Evolutionary conservation across 352 stramenopile species (phyloP), one percentile per base, ranked within the genome.

Genomic region (Bremia lactucae): DNA sequence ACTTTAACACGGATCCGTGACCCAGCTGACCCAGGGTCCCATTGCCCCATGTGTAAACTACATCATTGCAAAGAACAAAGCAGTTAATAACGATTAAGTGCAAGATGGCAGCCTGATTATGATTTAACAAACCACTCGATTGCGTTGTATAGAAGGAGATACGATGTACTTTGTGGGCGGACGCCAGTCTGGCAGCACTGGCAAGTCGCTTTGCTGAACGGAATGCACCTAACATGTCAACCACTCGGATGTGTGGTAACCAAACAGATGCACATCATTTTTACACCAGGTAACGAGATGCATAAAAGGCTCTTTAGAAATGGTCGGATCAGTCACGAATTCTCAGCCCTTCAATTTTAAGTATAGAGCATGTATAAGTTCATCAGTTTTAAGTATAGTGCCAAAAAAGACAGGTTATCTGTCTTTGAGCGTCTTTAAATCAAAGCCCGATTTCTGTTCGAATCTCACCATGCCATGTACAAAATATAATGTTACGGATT

Each of bases 1-100:
- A 71, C 58, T 90, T 91, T 42, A 89, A 62, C 33, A 95, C 71
- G 4, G 63, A 40, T 1, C 74, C 72, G 39, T 92, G 77, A 9
- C 81, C 84, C 29, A 95, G 52, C 53, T 95, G 83, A 2, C 84
- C 84, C 16, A 92, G 54, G 5, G 73, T 87, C 6, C 84, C 84
- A 29, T 72, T 86, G 40, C 84, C 84, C 84, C 84, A 95, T 21
- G 72, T 83, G 55, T 71, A 87, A 49, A 87, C 75, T 85, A 19
- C 18, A 18, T 19, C 31, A 36, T 44, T 29, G 23, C 11, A 52
- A 18, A 13, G 10, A 41, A 23, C 26, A 3, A 11, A 5, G 25
- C 1, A 6, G 21, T 4, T 18, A 29, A 18, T 29, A 20, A 29
- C 8, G 13, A 6, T 35, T 15, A 37, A 9, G 31, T n/a, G n/a